Evolutionary conservation across 805 yeast genomes (phyloP).

Genomic region (Candida xyloterini): DNA sequence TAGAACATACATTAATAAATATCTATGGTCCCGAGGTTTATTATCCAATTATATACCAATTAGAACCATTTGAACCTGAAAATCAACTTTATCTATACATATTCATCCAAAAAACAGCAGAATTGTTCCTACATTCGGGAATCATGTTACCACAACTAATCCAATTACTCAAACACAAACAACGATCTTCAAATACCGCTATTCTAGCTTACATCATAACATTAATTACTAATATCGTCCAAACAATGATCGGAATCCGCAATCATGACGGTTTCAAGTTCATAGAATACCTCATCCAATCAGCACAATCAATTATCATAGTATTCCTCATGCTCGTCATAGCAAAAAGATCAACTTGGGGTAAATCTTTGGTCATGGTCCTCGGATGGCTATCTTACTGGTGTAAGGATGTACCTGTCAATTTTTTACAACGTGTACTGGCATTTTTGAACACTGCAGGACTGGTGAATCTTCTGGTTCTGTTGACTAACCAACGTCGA

Average conservation of each 20-base stretch:
- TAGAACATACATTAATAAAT: slow-evolving; percentile 23
- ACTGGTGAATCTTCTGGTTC: slow-evolving; percentile 6
- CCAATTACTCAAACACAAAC: slow-evolving; percentile 1
- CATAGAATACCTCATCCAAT: slow-evolving; percentile 2
- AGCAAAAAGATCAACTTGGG: slow-evolving; percentile 1
- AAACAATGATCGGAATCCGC: slow-evolving; percentile 1
- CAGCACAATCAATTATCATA: neutral
- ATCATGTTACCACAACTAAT: slow-evolving; percentile 9
- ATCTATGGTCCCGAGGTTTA: slow-evolving; percentile 29
- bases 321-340: slow-evolving; percentile 3
- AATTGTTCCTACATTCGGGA: slow-evolving; percentile 3
- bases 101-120: slow-evolving; percentile 4
- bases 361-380: slow-evolving; percentile 5
- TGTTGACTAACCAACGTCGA: slow-evolving; percentile 4
- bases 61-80: slow-evolving; percentile 23
- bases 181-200: neutral
- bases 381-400: slow-evolving; percentile 9
- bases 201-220: slow-evolving; percentile 6
- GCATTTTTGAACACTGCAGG: slow-evolving; percentile 6
- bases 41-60: slow-evolving; percentile 26
- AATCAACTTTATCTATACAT: slow-evolving; percentile 9
- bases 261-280: slow-evolving; percentile 1
- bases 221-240: slow-evolving; percentile 2
- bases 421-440: neutral
- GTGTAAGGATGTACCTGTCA: slow-evolving; percentile 5